Percentiles rank a stretch among this genome's conserved stretches.
phyloP scores from a whole-genome alignment of 306 rosid genomes.

The Quercus engelmannii region DNA sequence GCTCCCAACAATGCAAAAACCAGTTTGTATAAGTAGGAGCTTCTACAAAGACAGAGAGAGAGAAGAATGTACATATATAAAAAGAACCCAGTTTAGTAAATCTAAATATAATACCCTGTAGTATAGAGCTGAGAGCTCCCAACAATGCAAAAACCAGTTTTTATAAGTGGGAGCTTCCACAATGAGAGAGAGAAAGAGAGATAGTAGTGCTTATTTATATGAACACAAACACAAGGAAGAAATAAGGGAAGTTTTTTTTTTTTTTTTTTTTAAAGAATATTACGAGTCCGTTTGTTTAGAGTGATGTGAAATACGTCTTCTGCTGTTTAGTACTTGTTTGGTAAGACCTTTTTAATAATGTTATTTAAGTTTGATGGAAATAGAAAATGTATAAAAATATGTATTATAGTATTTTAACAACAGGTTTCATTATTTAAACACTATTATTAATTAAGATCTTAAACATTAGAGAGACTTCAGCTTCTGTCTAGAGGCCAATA shows the following conservation, averaged over 20 bases:
- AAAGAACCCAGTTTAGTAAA: not conserved
- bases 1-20: slow-evolving; percentile 15
- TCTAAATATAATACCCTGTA: not conserved
- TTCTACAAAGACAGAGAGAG: not conserved
- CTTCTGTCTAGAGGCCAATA: accelerated
- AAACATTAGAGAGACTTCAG: too few species aligned
- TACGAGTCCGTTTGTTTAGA: too few species aligned
- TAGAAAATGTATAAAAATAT: too few species aligned
- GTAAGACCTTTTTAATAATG: accelerated
- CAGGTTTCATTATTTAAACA: too few species aligned
- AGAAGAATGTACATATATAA: not conserved
- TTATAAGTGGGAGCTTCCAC: too few species aligned
- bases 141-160: slow-evolving; percentile 14
- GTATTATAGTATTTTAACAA: accelerated
- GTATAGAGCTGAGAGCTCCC: slow-evolving; percentile 5
- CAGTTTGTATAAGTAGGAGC: not conserved
- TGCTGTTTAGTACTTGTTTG: accelerated
- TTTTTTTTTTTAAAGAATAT: too few species aligned
- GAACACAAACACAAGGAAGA: too few species aligned
- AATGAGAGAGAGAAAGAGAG: too few species aligned
- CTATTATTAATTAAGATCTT: accelerated
- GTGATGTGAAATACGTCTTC: too few species aligned
- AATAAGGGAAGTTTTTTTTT: too few species aligned
- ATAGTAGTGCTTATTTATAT: too few species aligned
- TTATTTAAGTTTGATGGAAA: too few species aligned